These are phyloP conservation scores for Psilocybe tampanensis DNA, from an alignment of 768 basidiomycete genomes.

Conservation along the genomic window DNA sequence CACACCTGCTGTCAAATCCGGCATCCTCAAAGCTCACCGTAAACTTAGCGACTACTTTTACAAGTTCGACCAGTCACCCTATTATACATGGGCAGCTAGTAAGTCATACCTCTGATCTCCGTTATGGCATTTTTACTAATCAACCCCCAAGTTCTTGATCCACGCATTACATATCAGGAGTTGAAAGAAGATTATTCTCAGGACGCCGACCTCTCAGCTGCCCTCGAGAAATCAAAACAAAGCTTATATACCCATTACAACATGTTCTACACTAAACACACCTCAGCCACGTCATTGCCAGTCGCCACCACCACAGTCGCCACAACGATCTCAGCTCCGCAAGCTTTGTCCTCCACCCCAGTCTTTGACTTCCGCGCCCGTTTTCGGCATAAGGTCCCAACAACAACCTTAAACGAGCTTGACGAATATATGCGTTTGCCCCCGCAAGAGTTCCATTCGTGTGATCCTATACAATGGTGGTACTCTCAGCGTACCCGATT, in stretches of 20 bases:
- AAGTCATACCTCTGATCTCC: slow-evolving; percentile 4
- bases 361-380: too few species aligned
- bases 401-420: too few species aligned
- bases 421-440: too few species aligned
- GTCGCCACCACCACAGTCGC: too few species aligned
- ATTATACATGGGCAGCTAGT: slow-evolving; percentile 33
- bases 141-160: slow-evolving; percentile 31
- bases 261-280: slow-evolving; percentile 4
- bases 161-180: slow-evolving; percentile 28
- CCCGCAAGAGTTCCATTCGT: too few species aligned
- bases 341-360: slow-evolving; percentile 20
- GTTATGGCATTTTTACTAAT: neutral
- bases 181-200: slow-evolving; percentile 20
- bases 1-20: slow-evolving; percentile 18
- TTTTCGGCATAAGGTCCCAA: too few species aligned
- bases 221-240: slow-evolving; percentile 19
- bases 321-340: too few species aligned
- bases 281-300: slow-evolving; percentile 15
- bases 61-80: slow-evolving; percentile 32
- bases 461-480: too few species aligned
- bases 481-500: too few species aligned
- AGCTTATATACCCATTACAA: slow-evolving; percentile 12
- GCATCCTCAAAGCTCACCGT: slow-evolving; percentile 26
- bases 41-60: slow-evolving; percentile 36
- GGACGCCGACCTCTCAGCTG: slow-evolving; percentile 18